phyloP scores from a whole-genome alignment of 2,329 filamentous ascomycete genomes.

The Neonectria ditissima region DNA sequence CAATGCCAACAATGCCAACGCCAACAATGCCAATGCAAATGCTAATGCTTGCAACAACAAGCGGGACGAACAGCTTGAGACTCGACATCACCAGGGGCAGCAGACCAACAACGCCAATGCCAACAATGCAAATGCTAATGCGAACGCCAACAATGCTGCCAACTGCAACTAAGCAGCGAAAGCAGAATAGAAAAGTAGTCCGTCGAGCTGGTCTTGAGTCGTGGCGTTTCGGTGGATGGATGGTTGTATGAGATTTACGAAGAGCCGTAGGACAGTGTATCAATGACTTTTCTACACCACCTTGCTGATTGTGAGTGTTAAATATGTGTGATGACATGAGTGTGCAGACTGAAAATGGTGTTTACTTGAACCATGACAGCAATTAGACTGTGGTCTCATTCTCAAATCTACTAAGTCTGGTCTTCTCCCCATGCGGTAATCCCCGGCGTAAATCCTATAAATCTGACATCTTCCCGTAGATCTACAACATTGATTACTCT shows the following conservation, averaged over 20 bases:
- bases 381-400: too few species aligned
- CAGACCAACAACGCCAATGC: neutral
- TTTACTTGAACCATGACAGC: too few species aligned
- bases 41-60: slow-evolving; percentile 1
- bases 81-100: slow-evolving; percentile 1
- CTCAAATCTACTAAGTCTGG: too few species aligned
- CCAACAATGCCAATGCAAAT: neutral
- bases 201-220: neutral
- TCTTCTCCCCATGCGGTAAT: too few species aligned
- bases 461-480: too few species aligned
- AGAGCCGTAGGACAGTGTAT: neutral
- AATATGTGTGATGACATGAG: neutral
- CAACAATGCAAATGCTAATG: neutral
- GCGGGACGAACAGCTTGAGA: slow-evolving; percentile 2
- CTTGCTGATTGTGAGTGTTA: neutral
- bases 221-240: neutral
- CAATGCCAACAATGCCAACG: neutral
- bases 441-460: too few species aligned
- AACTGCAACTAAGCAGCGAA: slow-evolving; percentile 5
- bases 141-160: slow-evolving; percentile 1
- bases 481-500: too few species aligned
- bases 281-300: neutral
- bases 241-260: neutral
- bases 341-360: too few species aligned
- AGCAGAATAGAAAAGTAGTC: neutral